These are phyloP conservation scores for Phytophthora ohioensis DNA, from an alignment of 352 stramenopile species.

Conservation along the genomic window DNA sequence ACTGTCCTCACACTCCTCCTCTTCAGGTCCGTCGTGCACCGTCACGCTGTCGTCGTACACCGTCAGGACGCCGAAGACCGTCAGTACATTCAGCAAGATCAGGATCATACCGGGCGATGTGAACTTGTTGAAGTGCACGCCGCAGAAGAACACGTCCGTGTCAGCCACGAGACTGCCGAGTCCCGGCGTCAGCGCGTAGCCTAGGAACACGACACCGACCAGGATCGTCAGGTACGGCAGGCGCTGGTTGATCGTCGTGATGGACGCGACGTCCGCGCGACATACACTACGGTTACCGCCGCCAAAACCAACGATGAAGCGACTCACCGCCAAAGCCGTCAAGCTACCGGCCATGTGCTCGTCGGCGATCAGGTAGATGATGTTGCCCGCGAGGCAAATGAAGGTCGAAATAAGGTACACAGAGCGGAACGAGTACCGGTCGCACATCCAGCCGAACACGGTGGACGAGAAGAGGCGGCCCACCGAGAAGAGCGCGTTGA, in stretches of 20 bases:
- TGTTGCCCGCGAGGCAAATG: constrained; percentile 75
- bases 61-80: constrained; percentile 67
- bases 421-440: constrained; percentile 79
- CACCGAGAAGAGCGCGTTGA: constrained; percentile 79
- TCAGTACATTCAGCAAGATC: constrained; percentile 63
- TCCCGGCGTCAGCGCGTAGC: constrained; percentile 71
- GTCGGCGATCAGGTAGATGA: constrained; percentile 78
- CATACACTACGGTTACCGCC: constrained; percentile 80
- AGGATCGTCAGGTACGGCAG: constrained; percentile 78
- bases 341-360: constrained; percentile 64
- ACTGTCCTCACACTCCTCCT: constrained; percentile 40
- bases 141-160: constrained; percentile 54
- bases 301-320: constrained; percentile 80
- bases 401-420: constrained; percentile 80
- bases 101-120: constrained; percentile 72
- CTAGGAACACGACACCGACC: constrained; percentile 76
- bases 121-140: constrained; percentile 78
- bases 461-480: constrained; percentile 78
- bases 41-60: constrained; percentile 64
- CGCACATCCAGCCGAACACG: constrained; percentile 84
- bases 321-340: constrained; percentile 55
- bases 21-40: constrained; percentile 61
- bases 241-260: constrained; percentile 77
- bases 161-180: constrained; percentile 67
- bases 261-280: constrained; percentile 69